phyloP scores from a whole-genome alignment of 2,329 filamentous ascomycete genomes.

The Hymenoscyphus scutula region DNA sequence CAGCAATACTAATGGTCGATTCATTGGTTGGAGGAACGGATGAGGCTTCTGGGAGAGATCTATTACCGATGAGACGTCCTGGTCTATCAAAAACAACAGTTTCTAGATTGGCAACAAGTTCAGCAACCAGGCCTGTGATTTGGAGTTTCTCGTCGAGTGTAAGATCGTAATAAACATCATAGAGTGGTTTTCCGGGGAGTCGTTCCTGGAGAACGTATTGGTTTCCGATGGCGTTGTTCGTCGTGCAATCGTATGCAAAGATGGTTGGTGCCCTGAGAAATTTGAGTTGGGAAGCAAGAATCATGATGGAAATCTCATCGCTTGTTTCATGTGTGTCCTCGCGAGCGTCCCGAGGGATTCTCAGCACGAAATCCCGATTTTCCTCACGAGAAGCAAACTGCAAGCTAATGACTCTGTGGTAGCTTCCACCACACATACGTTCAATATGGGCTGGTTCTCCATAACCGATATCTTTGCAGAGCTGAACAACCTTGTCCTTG shows the following conservation, averaged over 20 bases:
- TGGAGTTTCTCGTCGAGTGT: slow-evolving; percentile 21
- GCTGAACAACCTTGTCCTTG: slow-evolving; percentile 19
- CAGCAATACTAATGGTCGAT: no score
- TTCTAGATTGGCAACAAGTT: slow-evolving; percentile 17
- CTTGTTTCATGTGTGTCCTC: slow-evolving; percentile 5
- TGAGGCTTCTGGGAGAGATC: neutral
- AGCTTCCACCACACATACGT: slow-evolving; percentile 22
- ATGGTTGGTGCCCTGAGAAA: slow-evolving; percentile 14
- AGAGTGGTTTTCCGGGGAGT: slow-evolving; percentile 13
- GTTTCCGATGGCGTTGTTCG: slow-evolving; percentile 19
- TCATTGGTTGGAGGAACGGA: neutral
- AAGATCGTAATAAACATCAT: slow-evolving; percentile 14
- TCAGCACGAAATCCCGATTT: slow-evolving; percentile 19
- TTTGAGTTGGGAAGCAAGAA: slow-evolving; percentile 11
- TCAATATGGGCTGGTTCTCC: slow-evolving; percentile 18
- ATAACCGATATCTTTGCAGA: slow-evolving; percentile 22
- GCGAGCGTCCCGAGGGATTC: slow-evolving; percentile 19
- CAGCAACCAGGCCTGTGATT: slow-evolving; percentile 14
- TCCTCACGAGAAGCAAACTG: slow-evolving; percentile 7
- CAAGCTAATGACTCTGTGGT: slow-evolving; percentile 23
- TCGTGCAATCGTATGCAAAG: slow-evolving; percentile 20
- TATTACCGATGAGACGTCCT: slow-evolving; percentile 13
- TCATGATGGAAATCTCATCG: slow-evolving; percentile 20
- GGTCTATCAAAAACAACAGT: slow-evolving; percentile 3
- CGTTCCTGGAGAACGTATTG: slow-evolving; percentile 21